Evolutionary conservation across 1,139 yeast genomes (phyloP).

Genomic region (Scheffersomyces segobiensis): DNA sequence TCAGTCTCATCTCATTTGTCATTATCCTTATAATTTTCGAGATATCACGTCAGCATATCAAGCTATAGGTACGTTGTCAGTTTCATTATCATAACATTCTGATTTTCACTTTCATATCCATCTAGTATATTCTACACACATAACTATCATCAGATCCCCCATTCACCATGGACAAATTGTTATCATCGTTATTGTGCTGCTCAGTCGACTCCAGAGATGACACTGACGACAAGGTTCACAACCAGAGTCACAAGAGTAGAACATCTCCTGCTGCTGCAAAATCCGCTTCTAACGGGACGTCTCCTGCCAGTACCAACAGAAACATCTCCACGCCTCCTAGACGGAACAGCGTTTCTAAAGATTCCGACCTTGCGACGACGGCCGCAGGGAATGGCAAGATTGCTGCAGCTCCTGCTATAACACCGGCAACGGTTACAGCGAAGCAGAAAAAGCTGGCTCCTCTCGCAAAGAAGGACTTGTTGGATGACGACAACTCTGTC

Average conservation of each 20-base stretch:
- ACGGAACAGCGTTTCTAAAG: neutral
- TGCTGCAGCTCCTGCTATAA: conserved; percentile 2
- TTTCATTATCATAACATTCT: neutral
- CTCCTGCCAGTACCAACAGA: conserved; percentile 1
- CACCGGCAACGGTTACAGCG: conserved; percentile 2
- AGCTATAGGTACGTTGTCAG: neutral
- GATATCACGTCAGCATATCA: neutral
- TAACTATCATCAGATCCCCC: neutral
- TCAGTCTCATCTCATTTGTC: neutral
- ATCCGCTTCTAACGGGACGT: conserved; percentile 2
- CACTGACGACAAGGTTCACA: conserved; percentile 23
- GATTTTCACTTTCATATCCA: neutral
- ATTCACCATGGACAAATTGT: conserved; percentile 22
- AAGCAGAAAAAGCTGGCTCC: conserved; percentile 2
- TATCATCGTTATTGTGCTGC: conserved; percentile 43
- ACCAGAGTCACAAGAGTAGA: conserved; percentile 11
- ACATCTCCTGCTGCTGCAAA: neutral
- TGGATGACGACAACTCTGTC: conserved; percentile 43
- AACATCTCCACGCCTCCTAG: conserved; percentile 2
- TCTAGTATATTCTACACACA: neutral
- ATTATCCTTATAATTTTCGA: neutral
- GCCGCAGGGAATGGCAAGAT: conserved; percentile 1
- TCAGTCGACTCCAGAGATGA: conserved; percentile 40
- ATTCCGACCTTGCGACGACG: neutral
- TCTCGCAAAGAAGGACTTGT: conserved; percentile 25